A percentile compares a stretch with the other conserved stretches of the same genome.
Conservation (phyloP, 495 filamentous ascomycete genomes). For the Schizothecium vesticola region DNA sequence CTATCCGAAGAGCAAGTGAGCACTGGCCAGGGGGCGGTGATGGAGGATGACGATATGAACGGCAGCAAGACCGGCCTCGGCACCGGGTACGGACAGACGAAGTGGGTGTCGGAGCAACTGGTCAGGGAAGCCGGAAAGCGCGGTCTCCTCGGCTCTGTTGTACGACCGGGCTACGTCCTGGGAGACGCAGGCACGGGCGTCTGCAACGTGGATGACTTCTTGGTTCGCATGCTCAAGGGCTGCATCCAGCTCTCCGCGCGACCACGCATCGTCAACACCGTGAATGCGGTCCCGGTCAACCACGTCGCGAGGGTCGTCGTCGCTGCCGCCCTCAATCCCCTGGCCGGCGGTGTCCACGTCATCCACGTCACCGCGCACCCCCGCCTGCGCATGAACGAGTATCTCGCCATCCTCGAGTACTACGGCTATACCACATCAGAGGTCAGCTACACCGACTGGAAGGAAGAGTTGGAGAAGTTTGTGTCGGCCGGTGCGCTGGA, state of each 20-base stretch:
- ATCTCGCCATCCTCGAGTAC: slow-evolving; percentile 60
- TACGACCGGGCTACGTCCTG: slow-evolving; percentile 82
- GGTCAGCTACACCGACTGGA: slow-evolving; percentile 57
- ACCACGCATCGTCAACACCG: slow-evolving; percentile 77
- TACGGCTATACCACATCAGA: slow-evolving; percentile 75
- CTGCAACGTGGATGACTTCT: slow-evolving; percentile 85
- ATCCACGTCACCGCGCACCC: slow-evolving; percentile 67
- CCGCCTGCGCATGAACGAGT: slow-evolving; percentile 72
- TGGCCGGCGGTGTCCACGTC: slow-evolving; percentile 53
- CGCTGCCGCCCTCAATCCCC: slow-evolving; percentile 61
- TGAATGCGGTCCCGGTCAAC: slow-evolving; percentile 86
- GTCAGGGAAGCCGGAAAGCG: slow-evolving; percentile 72
- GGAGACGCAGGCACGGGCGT: slow-evolving; percentile 70
- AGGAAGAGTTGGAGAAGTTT: slow-evolving; percentile 53
- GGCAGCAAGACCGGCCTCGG: slow-evolving; percentile 42
- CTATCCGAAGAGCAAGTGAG: slow-evolving; percentile 57
- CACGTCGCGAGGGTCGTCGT: slow-evolving; percentile 77
- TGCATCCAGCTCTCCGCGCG: slow-evolving; percentile 71
- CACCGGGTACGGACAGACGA: slow-evolving; percentile 88
- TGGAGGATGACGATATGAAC: slow-evolving; percentile 42
- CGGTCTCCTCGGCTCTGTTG: slow-evolving; percentile 68
- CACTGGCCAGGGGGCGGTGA: slow-evolving; percentile 43
- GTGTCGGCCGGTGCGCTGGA: slow-evolving; percentile 48
- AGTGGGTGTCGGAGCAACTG: slow-evolving; percentile 68
- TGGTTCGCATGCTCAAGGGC: slow-evolving; percentile 83